Evolutionary conservation across 1,139 yeast genomes (phyloP), one percentile per base, ranked within the genome.

Genomic region (Candida tetrigidarum): DNA sequence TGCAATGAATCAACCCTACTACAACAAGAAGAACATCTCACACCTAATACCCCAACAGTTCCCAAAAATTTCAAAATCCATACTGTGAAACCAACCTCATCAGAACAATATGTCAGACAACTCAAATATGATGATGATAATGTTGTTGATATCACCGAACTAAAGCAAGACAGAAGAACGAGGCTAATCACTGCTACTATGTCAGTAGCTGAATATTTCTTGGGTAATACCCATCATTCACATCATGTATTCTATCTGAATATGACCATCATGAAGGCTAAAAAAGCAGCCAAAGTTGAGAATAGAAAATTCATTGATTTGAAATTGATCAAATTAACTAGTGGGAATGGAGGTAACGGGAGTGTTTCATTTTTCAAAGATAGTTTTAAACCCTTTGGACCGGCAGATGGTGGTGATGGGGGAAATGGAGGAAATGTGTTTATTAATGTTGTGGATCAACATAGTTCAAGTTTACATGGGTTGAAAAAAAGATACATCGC

Each of bases 371-470:
- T 93, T 62, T 79, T 86, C 52, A 71, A 96, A 50, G 98, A 90
- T 56, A 89, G 96, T 2, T 88, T 91, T 42, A 70, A 89, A 36
- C 77, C 96, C 0, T 75, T 78, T 15, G 99, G 99, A 0, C 98
- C 99, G 0, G 96, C 99, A 0, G 96, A 92, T 63, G 99, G 99
- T 19, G 99, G 99, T 12, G 98, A 93, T 64, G 99, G 99, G 19
- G 99, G 99, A 5, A 71, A 76, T 50, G 99, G 99, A 10, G 99
- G 99, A 1, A 78, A 86, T 44, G 78, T 93, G 2, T 92, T 85
- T 59, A 78, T 93, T 4, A 88, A 84, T 60, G 96, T 96, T 2
- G 84, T 85, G 2, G 82, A 80, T 37, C 42, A 44, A 23, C 88
- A 86, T 12, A 57, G 85, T 44, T 79, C 84, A 30, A 83, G 93